Percentiles rank a stretch among this genome's conserved stretches.
Evolutionary conservation across 2,329 filamentous ascomycete species (phyloP).

Genomic region (Apiospora pterosperma): DNA sequence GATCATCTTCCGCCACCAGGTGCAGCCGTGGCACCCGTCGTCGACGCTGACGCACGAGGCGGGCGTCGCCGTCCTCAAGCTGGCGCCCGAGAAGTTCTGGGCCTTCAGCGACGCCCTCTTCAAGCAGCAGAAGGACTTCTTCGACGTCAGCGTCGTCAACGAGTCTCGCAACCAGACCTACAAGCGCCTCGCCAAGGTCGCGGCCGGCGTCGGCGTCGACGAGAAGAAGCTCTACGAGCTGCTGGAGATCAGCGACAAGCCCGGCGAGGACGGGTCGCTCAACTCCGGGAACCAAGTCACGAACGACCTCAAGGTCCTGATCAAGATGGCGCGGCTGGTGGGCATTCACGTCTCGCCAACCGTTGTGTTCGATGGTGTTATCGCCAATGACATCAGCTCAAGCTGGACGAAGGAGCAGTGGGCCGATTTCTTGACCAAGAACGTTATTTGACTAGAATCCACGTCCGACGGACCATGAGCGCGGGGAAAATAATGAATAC

Average conservation of each 20-base stretch:
- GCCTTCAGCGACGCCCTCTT: constrained; percentile 66
- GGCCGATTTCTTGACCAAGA: constrained; percentile 74
- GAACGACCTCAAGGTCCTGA: constrained; percentile 76
- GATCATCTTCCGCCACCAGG: constrained; percentile 84
- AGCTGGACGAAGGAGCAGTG: constrained; percentile 78
- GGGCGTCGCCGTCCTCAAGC: constrained; percentile 71
- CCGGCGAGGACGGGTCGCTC: constrained; percentile 61
- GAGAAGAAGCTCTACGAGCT: constrained; percentile 66
- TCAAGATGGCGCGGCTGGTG: constrained; percentile 75
- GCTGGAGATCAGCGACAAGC: constrained; percentile 66
- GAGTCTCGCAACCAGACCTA: constrained; percentile 87
- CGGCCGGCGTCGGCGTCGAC: constrained; percentile 63
- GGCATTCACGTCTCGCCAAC: constrained; percentile 91
- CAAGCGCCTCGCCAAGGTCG: constrained; percentile 72
- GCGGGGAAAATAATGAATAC: background rate
- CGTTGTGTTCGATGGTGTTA: constrained; percentile 81
- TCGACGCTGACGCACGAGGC: constrained; percentile 81
- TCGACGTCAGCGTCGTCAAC: constrained; percentile 79
- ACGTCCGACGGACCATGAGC: background rate
- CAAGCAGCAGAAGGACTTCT: constrained; percentile 69
- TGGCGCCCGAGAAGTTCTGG: constrained; percentile 74
- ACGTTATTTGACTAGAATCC: constrained; percentile 33
- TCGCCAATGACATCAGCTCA: constrained; percentile 75
- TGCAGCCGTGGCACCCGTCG: constrained; percentile 93
- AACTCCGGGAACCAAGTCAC: constrained; percentile 83